Percentiles rank a stretch among this genome's conserved stretches.
Conservation (phyloP, 768 basidiomycete genomes). For the Cubamyces lactineus region DNA sequence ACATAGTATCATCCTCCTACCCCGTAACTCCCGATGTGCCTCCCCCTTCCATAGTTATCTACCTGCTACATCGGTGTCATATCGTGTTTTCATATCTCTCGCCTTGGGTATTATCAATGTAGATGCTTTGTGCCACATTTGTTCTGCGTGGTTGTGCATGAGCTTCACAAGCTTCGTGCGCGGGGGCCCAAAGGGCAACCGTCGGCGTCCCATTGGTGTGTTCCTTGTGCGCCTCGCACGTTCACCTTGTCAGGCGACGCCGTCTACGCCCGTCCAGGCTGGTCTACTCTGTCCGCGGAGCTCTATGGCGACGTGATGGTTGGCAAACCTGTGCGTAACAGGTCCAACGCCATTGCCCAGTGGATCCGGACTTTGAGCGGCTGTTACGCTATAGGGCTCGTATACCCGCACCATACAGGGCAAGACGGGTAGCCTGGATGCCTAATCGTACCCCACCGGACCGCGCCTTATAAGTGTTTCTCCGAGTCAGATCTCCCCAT, state of each 20-base stretch:
- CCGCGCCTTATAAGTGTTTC: conserved; percentile 12
- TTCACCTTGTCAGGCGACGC: conserved; percentile 9
- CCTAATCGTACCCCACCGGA: conserved; percentile 19
- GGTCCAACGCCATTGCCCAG: conserved; percentile 10
- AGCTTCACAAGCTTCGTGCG: not conserved
- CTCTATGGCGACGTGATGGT: conserved; percentile 12
- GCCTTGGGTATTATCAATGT: conserved; percentile 23
- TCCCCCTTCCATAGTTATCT: conserved; percentile 8
- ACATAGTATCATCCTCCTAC: conserved; percentile 19
- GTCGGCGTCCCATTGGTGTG: not conserved
- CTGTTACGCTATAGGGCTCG: conserved; percentile 6
- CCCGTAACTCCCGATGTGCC: conserved; percentile 25
- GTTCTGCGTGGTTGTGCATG: not conserved
- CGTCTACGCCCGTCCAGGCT: conserved; percentile 15
- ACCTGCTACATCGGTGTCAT: conserved; percentile 21
- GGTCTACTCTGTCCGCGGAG: conserved; percentile 2
- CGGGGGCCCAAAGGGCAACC: conserved; percentile 1
- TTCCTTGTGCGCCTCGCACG: not conserved
- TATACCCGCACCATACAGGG: conserved; percentile 8
- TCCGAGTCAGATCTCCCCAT: conserved; percentile 21
- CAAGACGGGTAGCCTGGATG: conserved; percentile 10
- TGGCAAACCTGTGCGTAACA: conserved; percentile 11
- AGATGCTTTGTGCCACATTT: conserved; percentile 17
- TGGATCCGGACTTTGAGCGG: conserved; percentile 24
- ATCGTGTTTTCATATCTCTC: conserved; percentile 23